Percentiles rank a stretch among this genome's conserved stretches.
These are phyloP conservation scores for Pyricularia sp. DNA, from an alignment of 2,329 filamentous ascomycete species.

Conservation along the genomic window DNA sequence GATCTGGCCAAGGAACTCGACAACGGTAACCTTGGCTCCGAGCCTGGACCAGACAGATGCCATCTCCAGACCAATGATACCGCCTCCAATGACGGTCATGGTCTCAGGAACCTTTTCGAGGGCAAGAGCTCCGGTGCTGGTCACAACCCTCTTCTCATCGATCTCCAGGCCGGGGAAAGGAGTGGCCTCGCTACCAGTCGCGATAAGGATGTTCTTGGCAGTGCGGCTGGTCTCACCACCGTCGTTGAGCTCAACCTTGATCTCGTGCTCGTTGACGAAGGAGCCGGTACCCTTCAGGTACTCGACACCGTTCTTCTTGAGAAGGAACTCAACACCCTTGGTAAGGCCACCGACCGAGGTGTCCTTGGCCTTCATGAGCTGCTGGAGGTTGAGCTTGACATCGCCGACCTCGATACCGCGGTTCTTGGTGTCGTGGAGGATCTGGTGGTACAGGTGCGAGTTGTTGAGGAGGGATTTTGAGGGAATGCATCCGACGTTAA, in stretches of 20 bases:
- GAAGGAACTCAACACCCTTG: conserved; percentile 94
- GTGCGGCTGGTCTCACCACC: conserved; percentile 81
- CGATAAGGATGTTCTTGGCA: conserved; percentile 97
- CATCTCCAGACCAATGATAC: conserved; percentile 99
- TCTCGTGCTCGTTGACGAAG: conserved; percentile 80
- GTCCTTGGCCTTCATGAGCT: conserved; percentile 99
- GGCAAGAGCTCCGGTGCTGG: conserved; percentile 88
- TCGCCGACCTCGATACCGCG: conserved; percentile 96
- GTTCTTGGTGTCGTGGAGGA: conserved; percentile 93
- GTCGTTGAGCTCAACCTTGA: conserved; percentile 84
- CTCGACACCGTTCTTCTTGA: conserved; percentile 99
- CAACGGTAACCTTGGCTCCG: conserved; percentile 89
- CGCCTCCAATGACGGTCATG: conserved; percentile 94
- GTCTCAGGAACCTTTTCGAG: conserved; percentile 88
- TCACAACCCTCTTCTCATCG: conserved; percentile 95
- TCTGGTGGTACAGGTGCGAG: conserved; percentile 95
- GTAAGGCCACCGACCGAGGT: conserved; percentile 80
- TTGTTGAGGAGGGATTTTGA: conserved; percentile 99
- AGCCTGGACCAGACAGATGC: conserved; percentile 93
- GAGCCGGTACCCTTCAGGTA: conserved; percentile 91
- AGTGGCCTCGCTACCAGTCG: conserved; percentile 89
- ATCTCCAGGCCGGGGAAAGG: conserved; percentile 94
- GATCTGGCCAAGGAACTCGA: conserved; percentile 93
- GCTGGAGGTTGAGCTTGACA: conserved; percentile 87
- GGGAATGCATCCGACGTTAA: conserved; percentile 98